Percentiles rank a stretch among this genome's conserved stretches.
Conservation (phyloP, 495 filamentous ascomycete genomes). For the Penicillium parvum region DNA sequence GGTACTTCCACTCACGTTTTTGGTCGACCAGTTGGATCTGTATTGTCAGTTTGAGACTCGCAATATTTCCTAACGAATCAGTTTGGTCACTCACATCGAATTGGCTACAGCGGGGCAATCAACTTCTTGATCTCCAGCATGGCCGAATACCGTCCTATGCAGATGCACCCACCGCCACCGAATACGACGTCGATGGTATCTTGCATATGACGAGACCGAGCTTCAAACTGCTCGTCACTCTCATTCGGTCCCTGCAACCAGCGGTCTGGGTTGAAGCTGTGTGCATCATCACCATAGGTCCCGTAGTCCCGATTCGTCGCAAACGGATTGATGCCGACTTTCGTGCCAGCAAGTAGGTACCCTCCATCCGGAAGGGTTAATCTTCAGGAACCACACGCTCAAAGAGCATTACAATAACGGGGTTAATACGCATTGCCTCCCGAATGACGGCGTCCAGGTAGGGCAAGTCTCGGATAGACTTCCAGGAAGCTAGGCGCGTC, state of each 20-base stretch:
- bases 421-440: conserved; percentile 57
- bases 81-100: conserved; percentile 51
- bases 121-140: conserved; percentile 77
- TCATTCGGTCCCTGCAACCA: conserved; percentile 50
- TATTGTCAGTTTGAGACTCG: neutral
- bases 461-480: conserved; percentile 13
- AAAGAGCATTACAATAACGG: conserved; percentile 56
- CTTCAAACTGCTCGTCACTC: conserved; percentile 12
- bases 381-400: conserved; percentile 59
- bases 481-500: conserved; percentile 13
- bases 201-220: conserved; percentile 17
- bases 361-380: conserved; percentile 45
- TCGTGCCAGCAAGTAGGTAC: conserved; percentile 50
- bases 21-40: conserved; percentile 27
- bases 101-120: conserved; percentile 61
- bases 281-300: conserved; percentile 53
- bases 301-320: conserved; percentile 51
- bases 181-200: conserved; percentile 46
- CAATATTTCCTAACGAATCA: neutral
- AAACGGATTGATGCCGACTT: conserved; percentile 58
- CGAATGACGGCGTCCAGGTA: conserved; percentile 29
- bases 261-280: conserved; percentile 51
- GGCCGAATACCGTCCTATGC: conserved; percentile 70
- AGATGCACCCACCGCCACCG: conserved; percentile 61
- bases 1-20: conserved; percentile 27